Base-by-base conservation (phyloP, 208 protist genomes). In the Endotrypanum monterogeii region DNA sequence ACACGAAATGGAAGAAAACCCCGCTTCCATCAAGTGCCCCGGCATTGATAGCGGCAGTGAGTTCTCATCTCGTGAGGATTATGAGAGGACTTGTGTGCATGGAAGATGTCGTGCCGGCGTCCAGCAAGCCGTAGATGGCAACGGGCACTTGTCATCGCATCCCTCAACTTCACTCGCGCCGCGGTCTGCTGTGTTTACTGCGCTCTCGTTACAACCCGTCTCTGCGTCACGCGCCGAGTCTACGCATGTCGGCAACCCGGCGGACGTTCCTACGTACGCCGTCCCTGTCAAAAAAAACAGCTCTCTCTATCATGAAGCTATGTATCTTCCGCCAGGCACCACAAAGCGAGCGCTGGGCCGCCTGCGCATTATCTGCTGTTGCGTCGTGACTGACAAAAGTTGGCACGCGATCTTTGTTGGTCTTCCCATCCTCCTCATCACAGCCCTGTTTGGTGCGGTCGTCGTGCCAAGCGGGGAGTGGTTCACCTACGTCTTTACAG, bases 381-480 rank as follows among this genome's bases (percentile, higher is more conserved):
- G 78, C 46, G 62, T 92, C 30, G 37, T 87, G 41, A 86, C 83
- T 12, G 7, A 63, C 3, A 81, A 95, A 63, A 69, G 79, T 50
- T 83, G 76, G 65, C 82, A 92, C 48, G 65, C 71, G 46, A 20
- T 82, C 32, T 74, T 91, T 51, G 50, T 88, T n/a, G 85, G 66
- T 9, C 50, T 78, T 20, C 55, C 83, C 2, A 76, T 92, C 30
- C 39, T 95, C 8, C 25, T 84, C 30, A 57, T 80, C 18, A 71
- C 68, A 3, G 50, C 79, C 0, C 44, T 93, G 39, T 95, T 92
- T 61, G 50, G 83, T n/a, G 55, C 76, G 18, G 44, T 79, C 23
- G 89, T 95, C 50, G 80, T 92, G 46, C 87, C 86, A 18, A 60
- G 51, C 12, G 80, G 77, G 8, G 87, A 93, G 74, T 63, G 83